Evolutionary conservation across 2,329 filamentous ascomycete genomes (phyloP), one percentile per base, ranked within the genome.

Genomic region (Didymella pinodella): DNA sequence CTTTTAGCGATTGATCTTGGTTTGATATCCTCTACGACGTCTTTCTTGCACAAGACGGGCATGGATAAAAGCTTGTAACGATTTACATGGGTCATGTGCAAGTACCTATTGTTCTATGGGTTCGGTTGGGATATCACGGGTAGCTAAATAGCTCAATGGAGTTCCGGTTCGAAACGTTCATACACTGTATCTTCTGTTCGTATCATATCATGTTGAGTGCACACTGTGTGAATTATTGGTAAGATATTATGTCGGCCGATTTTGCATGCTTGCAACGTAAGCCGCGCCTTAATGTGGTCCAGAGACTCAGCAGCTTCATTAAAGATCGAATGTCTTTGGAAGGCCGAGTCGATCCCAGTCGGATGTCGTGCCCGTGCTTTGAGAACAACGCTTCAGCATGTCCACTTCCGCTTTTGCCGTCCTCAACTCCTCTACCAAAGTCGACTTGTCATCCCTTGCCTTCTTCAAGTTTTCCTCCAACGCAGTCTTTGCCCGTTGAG

Each of bases 81-180:
- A 66, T 54, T 64, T 65, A 67, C 36, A 65, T 63, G 49, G 61
- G 56, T 49, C 57, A 50, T 63, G 47, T 55, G 63, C 52, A 61
- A 58, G 61, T 64, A 52, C 44, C 46, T 62, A 57, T 58, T 61
- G 54, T 57, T 58, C 31, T 54, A 54, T 50, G 34, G 47, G 49
- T 52, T 38, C 11, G 48, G 48, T 56, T 53, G 46, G 63, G 53
- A 61, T 54, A 62, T 64, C 64, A 62, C 32, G 64, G 62, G 62
- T 67, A 69, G 68, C 65, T 58, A 61, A 40, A 56, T 69, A 71
- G 68, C 65, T 64, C 52, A 67, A 69, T 63, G 67, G 65, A 69
- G 68, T 71, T 71, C 62, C 62, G 67, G 66, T 47, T 66, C 57
- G 47, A 59, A 59, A 65, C 50, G 57, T 67, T 68, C 50, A 64